Base-by-base conservation (phyloP, 192 early-diverging fungal genomes). In the Linnemannia exigua region DNA sequence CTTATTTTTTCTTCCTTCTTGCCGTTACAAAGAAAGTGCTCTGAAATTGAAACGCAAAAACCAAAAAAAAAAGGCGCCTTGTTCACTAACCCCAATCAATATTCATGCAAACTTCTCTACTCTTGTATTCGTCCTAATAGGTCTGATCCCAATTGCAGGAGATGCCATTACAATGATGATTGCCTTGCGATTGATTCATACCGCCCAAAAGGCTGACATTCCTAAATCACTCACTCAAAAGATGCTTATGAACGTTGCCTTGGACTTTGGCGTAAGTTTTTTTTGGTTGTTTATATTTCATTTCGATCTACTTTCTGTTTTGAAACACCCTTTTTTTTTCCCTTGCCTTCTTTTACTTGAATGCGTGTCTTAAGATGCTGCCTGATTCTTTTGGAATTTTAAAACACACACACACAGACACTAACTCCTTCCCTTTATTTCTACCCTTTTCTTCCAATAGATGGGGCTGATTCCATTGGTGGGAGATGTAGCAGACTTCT, bases 241-340 rank as follows among this genome's bases (percentile, higher is more conserved):
- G 72, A 92, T 92, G 92, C 22, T 90, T 31, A 46, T 85, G 41
- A 92, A 92, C 37, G 84, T 91, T 6, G 77, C 69, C 19, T 20
- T 92, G 71, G 92, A 92, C 80, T 92, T 90, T 82, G 52, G 80
- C 41, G 91, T 90, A 89, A 76, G 89, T 72, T 14, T 51, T 50
- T 67, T 19, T 46, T n/a, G 52, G 3, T 52, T 52, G 41, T 15
- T 70, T 71, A 6, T 9, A 44, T 51, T 48, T 75, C 35, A 19
- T 72, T 75, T 17, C 67, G 28, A 48, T 15, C 25, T 47, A 28
- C 17, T 25, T 11, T 61, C 25, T 63, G 0, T 12, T 63, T 28
- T 31, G 58, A 63, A 31, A 63, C 54, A 14, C 28, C n/a, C n/a
- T n/a, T n/a, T n/a, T n/a, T n/a, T n/a, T n/a, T n/a, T 25, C 28